Base-by-base conservation (phyloP, 345 rosid genomes). In the Eucalyptus guilfoylei region DNA sequence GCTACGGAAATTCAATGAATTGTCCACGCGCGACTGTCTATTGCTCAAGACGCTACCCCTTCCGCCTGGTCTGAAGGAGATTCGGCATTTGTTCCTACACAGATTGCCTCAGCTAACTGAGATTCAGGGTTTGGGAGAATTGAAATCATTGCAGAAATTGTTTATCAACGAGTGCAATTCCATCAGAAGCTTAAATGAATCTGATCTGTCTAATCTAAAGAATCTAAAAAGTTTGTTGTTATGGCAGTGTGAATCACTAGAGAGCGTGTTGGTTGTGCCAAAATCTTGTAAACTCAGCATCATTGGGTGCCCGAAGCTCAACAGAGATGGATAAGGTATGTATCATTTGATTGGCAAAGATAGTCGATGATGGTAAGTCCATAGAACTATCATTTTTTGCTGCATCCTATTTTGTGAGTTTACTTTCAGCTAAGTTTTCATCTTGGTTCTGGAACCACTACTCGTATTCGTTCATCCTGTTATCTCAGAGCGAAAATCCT, bases 41-140 rank as follows among this genome's bases (percentile, higher is more conserved):
- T 44, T 23, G 37, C 60, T 86, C 24, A 5, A 28, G 87, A 86
- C 4, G 9, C 14, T 86, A 44, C 2, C 5, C 3, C 5, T 49
- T n/a, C 62, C 8, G 3, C 24, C 42, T 13, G 1, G 26, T 54
- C 1, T n/a, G 44, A 49, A n/a, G 42, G 26, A 48, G 37, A 32
- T 86, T 42, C 40, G 1, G 6, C 0, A 0, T 6, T 32, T 86
- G 21, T 11, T 0, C 3, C 6, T 86, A 1, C 0, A 0, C 0
- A 0, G 0, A 7, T 30, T 52, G 44, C 80, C 80, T 47, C 12
- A 5, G 4, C 26, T 86, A 30, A 7, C 1, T 6, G 60, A 86
- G 13, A 86, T 48, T 26, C 28, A 49, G 12, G 44, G 24, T 26
- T 28, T 86, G 37, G 60, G 42, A 28, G 58, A 49, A 86, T 37